phyloP scores from a whole-genome alignment of 306 rosid species.

The Gleditsia sinensis region DNA sequence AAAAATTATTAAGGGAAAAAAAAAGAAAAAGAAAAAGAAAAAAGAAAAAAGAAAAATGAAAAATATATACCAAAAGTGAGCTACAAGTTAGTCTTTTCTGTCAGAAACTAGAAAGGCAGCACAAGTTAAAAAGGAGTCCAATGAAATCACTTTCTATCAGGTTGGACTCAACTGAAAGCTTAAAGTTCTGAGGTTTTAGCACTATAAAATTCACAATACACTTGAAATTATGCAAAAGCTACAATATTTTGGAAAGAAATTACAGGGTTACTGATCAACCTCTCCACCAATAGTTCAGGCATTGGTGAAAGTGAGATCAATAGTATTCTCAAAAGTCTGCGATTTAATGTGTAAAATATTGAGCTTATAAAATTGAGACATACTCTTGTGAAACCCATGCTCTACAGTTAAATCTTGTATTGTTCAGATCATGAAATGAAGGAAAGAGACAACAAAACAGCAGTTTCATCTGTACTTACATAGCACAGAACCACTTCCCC shows the following conservation, averaged over 20 bases:
- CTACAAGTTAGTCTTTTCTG: no score
- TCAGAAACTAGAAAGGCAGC: not conserved
- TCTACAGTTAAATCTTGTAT: not conserved
- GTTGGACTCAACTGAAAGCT: not conserved
- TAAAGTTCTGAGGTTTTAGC: not conserved
- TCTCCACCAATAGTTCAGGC: not conserved
- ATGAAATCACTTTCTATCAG: not conserved
- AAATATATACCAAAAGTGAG: not conserved
- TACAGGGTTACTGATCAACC: not conserved
- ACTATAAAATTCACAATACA: not conserved
- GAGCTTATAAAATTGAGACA: not conserved
- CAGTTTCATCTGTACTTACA: constrained; percentile 49
- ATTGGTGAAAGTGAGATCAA: not conserved
- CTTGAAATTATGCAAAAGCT: not conserved
- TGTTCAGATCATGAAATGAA: not conserved
- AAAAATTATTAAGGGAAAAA: no score
- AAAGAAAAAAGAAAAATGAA: no score
- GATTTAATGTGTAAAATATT: not conserved
- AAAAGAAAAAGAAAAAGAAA: no score
- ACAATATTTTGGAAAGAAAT: not conserved
- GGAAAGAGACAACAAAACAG: not conserved
- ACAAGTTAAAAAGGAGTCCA: not conserved
- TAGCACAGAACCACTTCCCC: constrained; percentile 85
- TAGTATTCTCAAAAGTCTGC: not conserved
- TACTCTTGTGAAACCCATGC: not conserved